Conservation (phyloP, 176 grass and related monocot species). For the Metroxylon sagu region DNA sequence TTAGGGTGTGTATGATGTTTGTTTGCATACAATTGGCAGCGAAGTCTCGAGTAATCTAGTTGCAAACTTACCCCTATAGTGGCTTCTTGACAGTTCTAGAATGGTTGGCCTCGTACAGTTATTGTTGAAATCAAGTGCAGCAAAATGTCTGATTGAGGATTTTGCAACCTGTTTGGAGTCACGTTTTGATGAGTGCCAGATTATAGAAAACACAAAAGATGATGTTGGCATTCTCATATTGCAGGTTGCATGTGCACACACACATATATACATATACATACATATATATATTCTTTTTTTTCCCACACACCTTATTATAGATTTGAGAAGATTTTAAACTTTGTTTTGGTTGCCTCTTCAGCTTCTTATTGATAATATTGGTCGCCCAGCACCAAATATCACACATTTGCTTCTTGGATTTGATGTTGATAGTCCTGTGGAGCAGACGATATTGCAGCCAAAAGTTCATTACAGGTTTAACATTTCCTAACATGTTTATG, state of each 20-base stretch:
- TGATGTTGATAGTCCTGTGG: constrained; percentile 70
- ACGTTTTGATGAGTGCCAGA: constrained; percentile 82
- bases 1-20: neutral
- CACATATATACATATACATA: constrained; percentile 8
- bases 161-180: constrained; percentile 90
- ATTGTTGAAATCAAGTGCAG: constrained; percentile 62
- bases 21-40: neutral
- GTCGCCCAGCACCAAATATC: constrained; percentile 71
- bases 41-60: no score
- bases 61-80: no score
- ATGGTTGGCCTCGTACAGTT: constrained; percentile 77
- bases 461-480: constrained; percentile 88
- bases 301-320: no score
- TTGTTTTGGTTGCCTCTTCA: constrained; percentile 28
- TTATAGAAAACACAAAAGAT: constrained; percentile 69
- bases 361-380: constrained; percentile 94
- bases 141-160: constrained; percentile 80
- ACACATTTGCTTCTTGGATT: constrained; percentile 87
- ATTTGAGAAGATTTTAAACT: constrained; percentile 2
- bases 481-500: neutral
- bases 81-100: constrained; percentile 52
- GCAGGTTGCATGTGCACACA: constrained; percentile 49
- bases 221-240: constrained; percentile 80
- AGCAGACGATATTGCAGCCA: constrained; percentile 67
- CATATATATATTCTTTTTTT: no score